Conservation (phyloP, 75 land plant genomes). For the Cunninghamia lanceolata region DNA sequence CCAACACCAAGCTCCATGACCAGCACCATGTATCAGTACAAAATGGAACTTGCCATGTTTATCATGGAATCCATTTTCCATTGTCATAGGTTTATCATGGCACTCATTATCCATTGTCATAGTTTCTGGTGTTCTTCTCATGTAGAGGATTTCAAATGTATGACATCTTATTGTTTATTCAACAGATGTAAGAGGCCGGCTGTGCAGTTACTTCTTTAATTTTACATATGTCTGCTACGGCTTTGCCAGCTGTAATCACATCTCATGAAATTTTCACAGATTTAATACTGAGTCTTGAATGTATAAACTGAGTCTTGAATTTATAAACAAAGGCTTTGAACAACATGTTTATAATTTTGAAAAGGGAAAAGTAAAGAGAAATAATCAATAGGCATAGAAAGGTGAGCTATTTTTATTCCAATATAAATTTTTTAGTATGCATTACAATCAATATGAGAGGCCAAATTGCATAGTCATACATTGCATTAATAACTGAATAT, state of each 20-base stretch:
- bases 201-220: too few species aligned
- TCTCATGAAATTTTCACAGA: background rate
- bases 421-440: too few species aligned
- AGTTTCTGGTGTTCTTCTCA: background rate
- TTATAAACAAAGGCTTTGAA: too few species aligned
- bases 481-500: too few species aligned
- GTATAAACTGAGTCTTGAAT: too few species aligned
- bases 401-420: too few species aligned
- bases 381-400: too few species aligned
- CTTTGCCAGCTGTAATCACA: background rate
- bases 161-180: background rate
- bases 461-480: too few species aligned
- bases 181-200: background rate
- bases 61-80: slow-evolving; percentile 1
- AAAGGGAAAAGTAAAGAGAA: too few species aligned
- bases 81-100: background rate
- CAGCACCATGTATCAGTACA: slow-evolving; percentile 64
- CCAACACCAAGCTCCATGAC: slow-evolving; percentile 83
- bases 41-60: slow-evolving; percentile 30
- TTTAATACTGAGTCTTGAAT: too few species aligned
- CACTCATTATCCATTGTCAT: background rate
- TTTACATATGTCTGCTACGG: background rate
- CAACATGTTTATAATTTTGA: too few species aligned
- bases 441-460: too few species aligned
- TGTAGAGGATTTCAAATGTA: background rate